Conservation (phyloP, 148 eudicot species). For the Cornus kousa region DNA sequence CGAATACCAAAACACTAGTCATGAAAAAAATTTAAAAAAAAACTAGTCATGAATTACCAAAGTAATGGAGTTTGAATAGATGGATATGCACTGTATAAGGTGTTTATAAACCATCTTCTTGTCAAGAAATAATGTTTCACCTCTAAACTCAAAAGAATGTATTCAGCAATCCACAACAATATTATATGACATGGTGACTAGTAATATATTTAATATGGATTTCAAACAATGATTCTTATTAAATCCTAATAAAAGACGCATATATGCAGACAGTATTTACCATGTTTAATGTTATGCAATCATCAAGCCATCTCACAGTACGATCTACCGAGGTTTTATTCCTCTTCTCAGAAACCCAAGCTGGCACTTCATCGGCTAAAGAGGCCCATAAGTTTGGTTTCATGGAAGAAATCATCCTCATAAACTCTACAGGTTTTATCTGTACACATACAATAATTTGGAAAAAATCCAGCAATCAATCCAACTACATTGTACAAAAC, state of each 20-base stretch:
- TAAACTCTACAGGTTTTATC: conserved; percentile 66
- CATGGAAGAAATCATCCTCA: conserved; percentile 63
- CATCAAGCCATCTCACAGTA: conserved; percentile 79
- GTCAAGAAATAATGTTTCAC: background rate
- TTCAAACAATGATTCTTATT: background rate
- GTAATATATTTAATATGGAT: background rate
- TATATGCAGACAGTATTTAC: conserved; percentile 16
- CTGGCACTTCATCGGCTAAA: conserved; percentile 82
- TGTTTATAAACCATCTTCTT: background rate
- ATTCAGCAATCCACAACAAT: background rate
- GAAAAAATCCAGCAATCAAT: background rate
- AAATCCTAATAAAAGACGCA: background rate
- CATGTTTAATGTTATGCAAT: conserved; percentile 51
- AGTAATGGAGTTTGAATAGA: background rate
- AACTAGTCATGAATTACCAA: background rate
- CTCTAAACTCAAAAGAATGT: background rate
- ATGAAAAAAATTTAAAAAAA: too few species aligned
- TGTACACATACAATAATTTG: conserved; percentile 22
- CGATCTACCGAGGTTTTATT: conserved; percentile 70
- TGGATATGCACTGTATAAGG: background rate
- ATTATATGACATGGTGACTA: background rate
- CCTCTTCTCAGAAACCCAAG: conserved; percentile 75
- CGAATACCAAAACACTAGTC: background rate
- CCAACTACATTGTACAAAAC: background rate
- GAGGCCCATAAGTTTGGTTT: conserved; percentile 72